Evolutionary conservation across 108 stramenopile species (phyloP).

Genomic region (Chaetoceros tenuissimus): DNA sequence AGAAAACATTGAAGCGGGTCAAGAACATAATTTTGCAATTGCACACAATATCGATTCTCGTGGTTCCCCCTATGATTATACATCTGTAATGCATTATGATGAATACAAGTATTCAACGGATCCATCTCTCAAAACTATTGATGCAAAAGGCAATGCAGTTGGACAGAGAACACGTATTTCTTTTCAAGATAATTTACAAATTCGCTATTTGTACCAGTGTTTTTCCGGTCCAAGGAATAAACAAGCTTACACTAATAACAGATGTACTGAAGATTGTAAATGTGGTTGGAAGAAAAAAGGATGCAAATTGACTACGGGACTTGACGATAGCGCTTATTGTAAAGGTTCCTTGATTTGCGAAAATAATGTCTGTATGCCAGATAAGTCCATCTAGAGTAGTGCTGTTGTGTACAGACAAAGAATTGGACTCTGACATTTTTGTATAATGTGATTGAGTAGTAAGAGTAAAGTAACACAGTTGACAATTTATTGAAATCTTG

Average conservation of each 20-base stretch:
- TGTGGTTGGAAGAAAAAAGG: neutral
- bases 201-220: neutral
- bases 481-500: too few relatives aligned
- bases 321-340: neutral
- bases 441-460: too few relatives aligned
- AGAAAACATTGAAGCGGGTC: neutral
- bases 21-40: conserved; percentile 3
- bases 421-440: too few relatives aligned
- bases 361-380: too few relatives aligned
- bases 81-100: conserved; percentile 11
- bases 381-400: too few relatives aligned
- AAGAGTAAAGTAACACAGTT: too few relatives aligned
- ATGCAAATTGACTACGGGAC: neutral
- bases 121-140: conserved; percentile 1
- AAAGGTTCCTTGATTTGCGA: neutral
- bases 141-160: neutral
- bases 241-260: neutral
- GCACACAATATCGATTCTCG: conserved; percentile 4
- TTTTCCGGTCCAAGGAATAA: neutral
- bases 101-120: conserved; percentile 3
- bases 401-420: too few relatives aligned
- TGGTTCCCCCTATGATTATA: conserved; percentile 10
- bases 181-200: neutral
- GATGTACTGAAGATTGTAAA: neutral
- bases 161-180: neutral